phyloP scores from a whole-genome alignment of 306 rosid species.

The Albizia julibrissin region DNA sequence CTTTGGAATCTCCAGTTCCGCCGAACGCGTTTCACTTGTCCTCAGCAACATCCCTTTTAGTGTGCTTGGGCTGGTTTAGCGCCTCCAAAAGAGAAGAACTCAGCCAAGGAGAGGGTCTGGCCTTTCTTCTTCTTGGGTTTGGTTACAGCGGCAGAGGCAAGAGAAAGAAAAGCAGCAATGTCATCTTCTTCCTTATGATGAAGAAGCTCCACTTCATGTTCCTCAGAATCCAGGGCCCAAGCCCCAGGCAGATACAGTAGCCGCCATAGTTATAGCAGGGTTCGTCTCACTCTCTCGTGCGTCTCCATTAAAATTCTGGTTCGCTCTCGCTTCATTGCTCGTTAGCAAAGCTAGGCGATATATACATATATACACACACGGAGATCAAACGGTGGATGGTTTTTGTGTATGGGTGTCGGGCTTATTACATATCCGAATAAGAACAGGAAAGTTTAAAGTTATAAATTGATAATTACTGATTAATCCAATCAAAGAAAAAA shows the following conservation, averaged over 20 bases:
- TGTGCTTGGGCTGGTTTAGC: conserved; percentile 43
- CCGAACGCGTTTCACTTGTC: no score
- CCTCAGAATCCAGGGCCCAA: conserved; percentile 88
- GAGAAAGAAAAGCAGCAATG: conserved; percentile 59
- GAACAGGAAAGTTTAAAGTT: no score
- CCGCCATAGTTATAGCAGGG: conserved; percentile 64
- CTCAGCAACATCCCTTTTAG: no score
- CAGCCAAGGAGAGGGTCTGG: conserved; percentile 61
- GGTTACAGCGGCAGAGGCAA: conserved; percentile 69
- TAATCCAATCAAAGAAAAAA: no score
- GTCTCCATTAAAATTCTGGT: neutral
- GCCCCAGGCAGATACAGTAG: conserved; percentile 85
- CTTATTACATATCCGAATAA: no score
- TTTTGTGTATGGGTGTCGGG: no score
- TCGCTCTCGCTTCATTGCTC: neutral
- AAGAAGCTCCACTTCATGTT: conserved; percentile 74
- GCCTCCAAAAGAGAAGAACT: conserved; percentile 53
- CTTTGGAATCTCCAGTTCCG: no score
- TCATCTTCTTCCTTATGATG: conserved; percentile 39
- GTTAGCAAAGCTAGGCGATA: neutral
- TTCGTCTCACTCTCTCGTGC: neutral
- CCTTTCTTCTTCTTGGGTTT: conserved; percentile 89
- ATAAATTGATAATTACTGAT: no score
- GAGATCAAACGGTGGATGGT: conserved; percentile 21
- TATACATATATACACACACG: neutral